These are phyloP conservation scores for Fusarium paranaense DNA, from an alignment of 2,329 filamentous ascomycete species.

Conservation along the genomic window DNA sequence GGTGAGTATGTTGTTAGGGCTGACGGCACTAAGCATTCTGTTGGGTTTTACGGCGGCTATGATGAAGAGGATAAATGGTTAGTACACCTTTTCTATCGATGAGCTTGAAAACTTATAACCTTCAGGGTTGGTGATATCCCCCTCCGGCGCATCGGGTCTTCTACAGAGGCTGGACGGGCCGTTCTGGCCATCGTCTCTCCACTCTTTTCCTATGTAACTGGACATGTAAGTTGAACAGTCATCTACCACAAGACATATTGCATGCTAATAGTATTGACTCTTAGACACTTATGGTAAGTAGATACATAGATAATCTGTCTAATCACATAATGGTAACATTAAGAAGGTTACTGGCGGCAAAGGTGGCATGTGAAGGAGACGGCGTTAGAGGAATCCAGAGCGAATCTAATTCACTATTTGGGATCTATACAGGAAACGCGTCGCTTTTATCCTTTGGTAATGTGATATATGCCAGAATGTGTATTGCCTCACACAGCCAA, in stretches of 20 bases:
- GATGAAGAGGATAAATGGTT: conserved; percentile 26
- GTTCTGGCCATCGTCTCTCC: conserved; percentile 18
- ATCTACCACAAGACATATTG: not conserved
- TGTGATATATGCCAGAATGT: no score
- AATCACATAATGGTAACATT: not conserved
- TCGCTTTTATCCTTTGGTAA: no score
- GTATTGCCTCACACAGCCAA: no score
- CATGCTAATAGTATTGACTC: not conserved
- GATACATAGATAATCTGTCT: not conserved
- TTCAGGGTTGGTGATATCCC: conserved; percentile 19
- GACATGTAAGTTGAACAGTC: conserved; percentile 11
- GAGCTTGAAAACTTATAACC: not conserved
- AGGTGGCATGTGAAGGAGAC: not conserved
- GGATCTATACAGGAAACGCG: no score
- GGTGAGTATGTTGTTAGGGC: conserved; percentile 19
- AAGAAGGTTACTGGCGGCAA: not conserved
- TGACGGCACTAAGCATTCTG: conserved; percentile 18
- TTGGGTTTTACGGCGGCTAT: conserved; percentile 22
- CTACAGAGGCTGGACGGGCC: conserved; percentile 12
- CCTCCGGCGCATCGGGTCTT: conserved; percentile 15
- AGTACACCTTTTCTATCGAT: not conserved
- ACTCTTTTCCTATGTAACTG: conserved; percentile 18
- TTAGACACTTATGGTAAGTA: not conserved
- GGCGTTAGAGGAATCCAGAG: not conserved
- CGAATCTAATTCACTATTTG: no score